Conservation (phyloP, 805 yeast species). For the Torulaspora maleeae region DNA sequence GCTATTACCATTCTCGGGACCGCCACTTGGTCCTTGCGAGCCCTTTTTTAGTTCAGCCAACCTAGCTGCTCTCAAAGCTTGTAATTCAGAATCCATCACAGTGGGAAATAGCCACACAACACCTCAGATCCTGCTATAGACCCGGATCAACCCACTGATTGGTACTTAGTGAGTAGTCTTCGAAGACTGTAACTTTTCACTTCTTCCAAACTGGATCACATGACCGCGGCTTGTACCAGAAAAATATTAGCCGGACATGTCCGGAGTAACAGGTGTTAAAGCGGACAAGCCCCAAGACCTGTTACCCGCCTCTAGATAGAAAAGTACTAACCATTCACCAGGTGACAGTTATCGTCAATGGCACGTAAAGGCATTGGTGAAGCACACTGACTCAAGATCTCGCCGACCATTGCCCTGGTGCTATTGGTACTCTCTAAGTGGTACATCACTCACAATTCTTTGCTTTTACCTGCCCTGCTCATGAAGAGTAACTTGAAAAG, state of each 20-base stretch:
- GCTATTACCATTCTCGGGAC: constrained; percentile 38
- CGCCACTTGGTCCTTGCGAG: constrained; percentile 26
- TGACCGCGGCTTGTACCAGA: no score
- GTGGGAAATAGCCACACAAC: neutral
- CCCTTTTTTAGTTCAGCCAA: constrained; percentile 69
- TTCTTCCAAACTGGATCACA: no score
- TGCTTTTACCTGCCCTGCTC: neutral
- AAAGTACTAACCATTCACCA: neutral
- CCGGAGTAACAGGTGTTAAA: neutral
- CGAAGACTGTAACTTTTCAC: no score
- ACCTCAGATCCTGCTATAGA: neutral
- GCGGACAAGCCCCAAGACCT: neutral
- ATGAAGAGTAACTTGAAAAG: constrained; percentile 1
- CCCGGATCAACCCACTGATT: no score
- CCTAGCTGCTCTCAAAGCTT: constrained; percentile 91
- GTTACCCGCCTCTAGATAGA: neutral
- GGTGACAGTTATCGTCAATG: neutral
- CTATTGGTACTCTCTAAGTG: neutral
- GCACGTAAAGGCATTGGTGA: neutral
- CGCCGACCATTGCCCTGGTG: neutral
- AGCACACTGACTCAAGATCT: neutral
- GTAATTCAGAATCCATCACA: constrained; percentile 81
- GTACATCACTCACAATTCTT: neutral
- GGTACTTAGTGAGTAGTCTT: no score
- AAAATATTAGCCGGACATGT: neutral